These are phyloP conservation scores for Boletus sensibilis DNA, from an alignment of 768 basidiomycete genomes.

Conservation along the genomic window DNA sequence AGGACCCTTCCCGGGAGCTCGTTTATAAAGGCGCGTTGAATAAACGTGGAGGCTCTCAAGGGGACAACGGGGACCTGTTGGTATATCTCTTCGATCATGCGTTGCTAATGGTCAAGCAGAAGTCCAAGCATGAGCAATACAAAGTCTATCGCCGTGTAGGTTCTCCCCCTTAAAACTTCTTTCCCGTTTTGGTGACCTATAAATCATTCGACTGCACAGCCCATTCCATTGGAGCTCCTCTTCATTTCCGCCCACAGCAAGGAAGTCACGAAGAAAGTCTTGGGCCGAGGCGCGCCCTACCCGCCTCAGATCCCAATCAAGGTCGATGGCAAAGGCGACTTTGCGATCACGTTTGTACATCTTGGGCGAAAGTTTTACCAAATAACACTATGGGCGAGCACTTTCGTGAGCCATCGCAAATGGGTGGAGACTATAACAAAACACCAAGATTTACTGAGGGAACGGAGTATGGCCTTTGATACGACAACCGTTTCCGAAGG, in stretches of 20 bases:
- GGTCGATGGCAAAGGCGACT: conserved; percentile 74
- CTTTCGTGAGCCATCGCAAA: conserved; percentile 81
- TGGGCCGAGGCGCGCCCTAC: conserved; percentile 39
- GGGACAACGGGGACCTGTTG: conserved; percentile 84
- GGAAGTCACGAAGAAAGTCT: conserved; percentile 44
- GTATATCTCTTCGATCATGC: conserved; percentile 98
- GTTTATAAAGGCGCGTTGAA: conserved; percentile 89
- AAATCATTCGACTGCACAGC: conserved; percentile 45
- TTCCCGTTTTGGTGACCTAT: conserved; percentile 8
- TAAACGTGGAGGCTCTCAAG: conserved; percentile 69
- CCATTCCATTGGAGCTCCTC: conserved; percentile 93
- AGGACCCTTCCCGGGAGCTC: conserved; percentile 87
- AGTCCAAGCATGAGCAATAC: conserved; percentile 88
- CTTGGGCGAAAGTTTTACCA: conserved; percentile 92
- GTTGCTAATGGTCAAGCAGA: conserved; percentile 91
- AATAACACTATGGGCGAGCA: conserved; percentile 87
- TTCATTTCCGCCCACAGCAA: conserved; percentile 65
- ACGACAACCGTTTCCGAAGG: conserved; percentile 81
- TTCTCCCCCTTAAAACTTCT: conserved; percentile 5
- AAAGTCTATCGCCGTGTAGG: conserved; percentile 91
- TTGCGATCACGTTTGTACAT: conserved; percentile 90
- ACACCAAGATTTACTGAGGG: conserved; percentile 83
- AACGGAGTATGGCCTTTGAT: conserved; percentile 85
- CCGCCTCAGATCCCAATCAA: conserved; percentile 51
- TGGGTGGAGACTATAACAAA: conserved; percentile 92